Evolutionary conservation across 1,284 basidiomycete species (phyloP).

Genomic region (Cronartium quercuum): DNA sequence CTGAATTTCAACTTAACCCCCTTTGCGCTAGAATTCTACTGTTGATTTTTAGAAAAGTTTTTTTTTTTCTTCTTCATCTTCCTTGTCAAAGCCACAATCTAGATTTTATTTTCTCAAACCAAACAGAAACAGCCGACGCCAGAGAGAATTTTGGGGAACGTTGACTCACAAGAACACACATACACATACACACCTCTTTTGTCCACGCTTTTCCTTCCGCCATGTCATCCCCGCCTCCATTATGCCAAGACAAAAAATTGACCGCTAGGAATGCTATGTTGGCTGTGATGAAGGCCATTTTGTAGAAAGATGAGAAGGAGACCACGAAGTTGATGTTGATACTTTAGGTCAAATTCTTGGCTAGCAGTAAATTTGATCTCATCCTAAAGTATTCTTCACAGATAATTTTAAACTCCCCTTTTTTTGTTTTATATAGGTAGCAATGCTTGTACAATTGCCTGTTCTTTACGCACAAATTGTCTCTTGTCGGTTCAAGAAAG

Average conservation of each 20-base stretch:
- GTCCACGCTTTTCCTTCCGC: background rate
- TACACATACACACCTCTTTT: no score
- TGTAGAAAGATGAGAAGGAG: background rate
- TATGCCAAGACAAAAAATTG: background rate
- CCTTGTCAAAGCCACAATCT: no score
- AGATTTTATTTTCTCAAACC: no score
- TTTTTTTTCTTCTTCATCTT: no score
- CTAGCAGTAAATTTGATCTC: background rate
- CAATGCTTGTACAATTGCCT: conserved; percentile 6
- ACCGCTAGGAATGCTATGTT: background rate
- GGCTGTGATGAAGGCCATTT: background rate
- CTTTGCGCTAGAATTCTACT: no score
- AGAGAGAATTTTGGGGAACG: no score
- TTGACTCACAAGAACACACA: no score
- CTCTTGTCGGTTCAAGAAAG: conserved; percentile 10
- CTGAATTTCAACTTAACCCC: no score
- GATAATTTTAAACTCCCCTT: background rate
- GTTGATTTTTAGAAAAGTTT: no score
- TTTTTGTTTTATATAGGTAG: background rate
- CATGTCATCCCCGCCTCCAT: background rate
- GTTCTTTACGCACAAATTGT: conserved; percentile 4
- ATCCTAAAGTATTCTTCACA: background rate
- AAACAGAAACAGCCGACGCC: no score
- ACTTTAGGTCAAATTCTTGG: background rate
- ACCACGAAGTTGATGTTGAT: background rate